These are phyloP conservation scores for Nicotiana tomentosiformis DNA, from an alignment of 257 asterid species.

Conservation along the genomic window DNA sequence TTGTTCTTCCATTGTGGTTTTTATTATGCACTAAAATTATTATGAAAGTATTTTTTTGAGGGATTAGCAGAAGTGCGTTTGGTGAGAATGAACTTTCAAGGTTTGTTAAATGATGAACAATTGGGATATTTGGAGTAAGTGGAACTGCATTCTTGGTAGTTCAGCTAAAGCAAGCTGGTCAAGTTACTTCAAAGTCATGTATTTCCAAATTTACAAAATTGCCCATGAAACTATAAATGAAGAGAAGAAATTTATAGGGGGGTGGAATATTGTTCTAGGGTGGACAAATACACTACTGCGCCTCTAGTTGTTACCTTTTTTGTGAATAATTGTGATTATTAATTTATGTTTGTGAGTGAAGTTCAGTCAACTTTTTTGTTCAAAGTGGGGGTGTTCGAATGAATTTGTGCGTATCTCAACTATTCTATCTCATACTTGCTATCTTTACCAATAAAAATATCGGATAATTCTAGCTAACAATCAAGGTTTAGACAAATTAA, in stretches of 20 bases:
- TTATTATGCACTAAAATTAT: background rate
- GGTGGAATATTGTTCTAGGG: background rate
- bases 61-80: conserved; percentile 11
- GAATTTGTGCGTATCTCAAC: background rate
- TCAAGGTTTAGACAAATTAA: background rate
- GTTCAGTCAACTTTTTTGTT: background rate
- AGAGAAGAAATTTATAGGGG: too few species aligned
- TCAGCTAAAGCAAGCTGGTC: conserved; percentile 23
- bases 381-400: background rate
- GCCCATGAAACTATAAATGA: background rate
- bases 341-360: too few species aligned
- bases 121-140: conserved; percentile 16
- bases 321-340: too few species aligned
- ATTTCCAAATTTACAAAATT: background rate
- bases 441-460: background rate
- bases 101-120: conserved; percentile 24
- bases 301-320: too few species aligned
- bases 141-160: conserved; percentile 23
- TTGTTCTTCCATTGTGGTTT: background rate
- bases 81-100: conserved; percentile 25
- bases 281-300: background rate
- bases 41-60: background rate
- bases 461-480: too few species aligned
- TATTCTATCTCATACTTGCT: too few species aligned
- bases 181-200: conserved; percentile 2